phyloP scores from a whole-genome alignment of 139 green algal species.

The Coelastrella sp. region DNA sequence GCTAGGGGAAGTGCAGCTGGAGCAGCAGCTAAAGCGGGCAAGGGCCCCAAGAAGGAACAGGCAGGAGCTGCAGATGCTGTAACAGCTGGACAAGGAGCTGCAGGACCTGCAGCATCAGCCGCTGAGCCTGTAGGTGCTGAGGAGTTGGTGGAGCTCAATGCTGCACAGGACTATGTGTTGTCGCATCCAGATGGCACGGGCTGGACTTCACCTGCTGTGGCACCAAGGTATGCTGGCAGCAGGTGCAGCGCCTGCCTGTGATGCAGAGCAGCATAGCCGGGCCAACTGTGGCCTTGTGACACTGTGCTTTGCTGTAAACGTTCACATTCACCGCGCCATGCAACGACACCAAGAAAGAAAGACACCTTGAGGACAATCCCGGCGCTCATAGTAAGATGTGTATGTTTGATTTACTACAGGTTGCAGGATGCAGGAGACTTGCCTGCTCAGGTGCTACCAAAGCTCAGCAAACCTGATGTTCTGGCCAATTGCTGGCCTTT shows the following conservation, averaged over 20 bases:
- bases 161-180: slow-evolving; percentile 57
- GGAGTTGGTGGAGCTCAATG: slow-evolving; percentile 49
- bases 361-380: too few relatives aligned
- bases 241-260: background rate
- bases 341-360: too few relatives aligned
- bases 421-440: slow-evolving; percentile 51
- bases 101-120: background rate
- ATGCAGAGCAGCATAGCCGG: background rate
- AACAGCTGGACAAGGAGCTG: background rate
- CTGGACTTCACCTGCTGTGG: background rate
- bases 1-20: background rate
- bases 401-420: slow-evolving; percentile 1
- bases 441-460: slow-evolving; percentile 53
- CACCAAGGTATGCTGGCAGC: background rate
- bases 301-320: too few relatives aligned
- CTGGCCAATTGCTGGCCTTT: slow-evolving; percentile 54
- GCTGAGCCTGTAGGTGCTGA: slow-evolving; percentile 20
- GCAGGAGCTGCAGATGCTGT: background rate
- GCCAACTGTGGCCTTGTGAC: background rate
- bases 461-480: slow-evolving; percentile 37
- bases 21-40: background rate
- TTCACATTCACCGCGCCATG: too few relatives aligned
- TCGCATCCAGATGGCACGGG: slow-evolving; percentile 39
- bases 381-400: background rate
- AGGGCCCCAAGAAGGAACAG: background rate